These are phyloP conservation scores for Paracorniculantispora psalliotae DNA, from an alignment of 2,329 filamentous ascomycete genomes.

Conservation along the genomic window DNA sequence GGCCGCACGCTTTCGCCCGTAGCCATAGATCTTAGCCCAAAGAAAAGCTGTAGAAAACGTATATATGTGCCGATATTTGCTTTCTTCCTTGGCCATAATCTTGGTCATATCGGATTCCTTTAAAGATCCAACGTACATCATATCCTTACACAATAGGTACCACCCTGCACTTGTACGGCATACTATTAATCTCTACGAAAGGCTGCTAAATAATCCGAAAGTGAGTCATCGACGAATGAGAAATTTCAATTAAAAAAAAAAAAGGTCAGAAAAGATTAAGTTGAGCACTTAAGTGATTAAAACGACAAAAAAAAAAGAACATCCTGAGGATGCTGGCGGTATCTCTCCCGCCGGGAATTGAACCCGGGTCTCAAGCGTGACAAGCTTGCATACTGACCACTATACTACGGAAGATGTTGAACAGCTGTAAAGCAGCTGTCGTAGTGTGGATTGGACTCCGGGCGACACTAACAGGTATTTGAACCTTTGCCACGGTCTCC, in stretches of 20 bases:
- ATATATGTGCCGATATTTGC: no score
- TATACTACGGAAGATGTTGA: conserved; percentile 19
- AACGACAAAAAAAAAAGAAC: conserved; percentile 9
- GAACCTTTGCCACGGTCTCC: no score
- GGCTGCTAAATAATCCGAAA: no score
- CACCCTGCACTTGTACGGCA: no score
- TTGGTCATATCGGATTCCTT: no score
- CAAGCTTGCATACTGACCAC: conserved; percentile 22
- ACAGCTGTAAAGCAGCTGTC: conserved; percentile 9
- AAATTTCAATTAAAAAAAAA: background rate
- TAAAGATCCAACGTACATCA: no score
- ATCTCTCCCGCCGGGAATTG: conserved; percentile 21
- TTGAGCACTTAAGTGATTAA: background rate
- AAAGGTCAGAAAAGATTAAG: background rate
- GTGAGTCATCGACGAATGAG: background rate
- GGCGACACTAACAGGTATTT: background rate
- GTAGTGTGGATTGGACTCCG: conserved; percentile 12
- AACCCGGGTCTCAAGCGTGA: conserved; percentile 21
- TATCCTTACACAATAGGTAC: no score
- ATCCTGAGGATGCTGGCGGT: conserved; percentile 12
- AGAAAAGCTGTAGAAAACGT: no score
- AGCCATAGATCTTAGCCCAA: no score
- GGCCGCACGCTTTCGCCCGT: no score
- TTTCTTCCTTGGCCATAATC: no score
- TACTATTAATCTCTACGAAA: no score